A percentile compares a stretch with the other conserved stretches of the same genome.
Conservation (phyloP, 1,284 basidiomycete genomes). For the Sanguinoderma infundibulare region DNA sequence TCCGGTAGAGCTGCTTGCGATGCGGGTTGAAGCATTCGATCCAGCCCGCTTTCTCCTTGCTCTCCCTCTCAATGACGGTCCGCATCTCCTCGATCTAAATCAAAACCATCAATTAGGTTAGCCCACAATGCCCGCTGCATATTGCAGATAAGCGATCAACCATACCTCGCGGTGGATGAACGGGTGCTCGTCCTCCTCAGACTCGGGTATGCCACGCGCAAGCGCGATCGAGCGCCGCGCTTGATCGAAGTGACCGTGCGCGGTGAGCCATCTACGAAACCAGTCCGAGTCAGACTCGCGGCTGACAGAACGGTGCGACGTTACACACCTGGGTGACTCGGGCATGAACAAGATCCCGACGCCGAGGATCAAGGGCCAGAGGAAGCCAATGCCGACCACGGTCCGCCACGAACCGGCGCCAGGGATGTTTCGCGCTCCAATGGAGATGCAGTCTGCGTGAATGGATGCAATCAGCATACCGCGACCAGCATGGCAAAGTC, state of each 20-base stretch:
- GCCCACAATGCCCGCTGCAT: not conserved
- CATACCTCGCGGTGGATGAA: conserved; percentile 51
- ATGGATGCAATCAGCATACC: conserved; percentile 19
- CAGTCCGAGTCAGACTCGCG: conserved; percentile 30
- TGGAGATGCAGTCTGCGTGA: conserved; percentile 58
- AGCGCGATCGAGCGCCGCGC: conserved; percentile 57
- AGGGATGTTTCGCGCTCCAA: conserved; percentile 54
- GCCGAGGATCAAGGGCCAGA: conserved; percentile 70
- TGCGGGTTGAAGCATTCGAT: conserved; percentile 59
- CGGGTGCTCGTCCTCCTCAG: conserved; percentile 46
- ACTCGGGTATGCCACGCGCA: conserved; percentile 54
- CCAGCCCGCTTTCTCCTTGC: conserved; percentile 53
- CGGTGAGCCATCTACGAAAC: conserved; percentile 57
- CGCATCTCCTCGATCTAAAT: conserved; percentile 51
- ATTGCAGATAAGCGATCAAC: not conserved
- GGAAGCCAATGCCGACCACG: conserved; percentile 71
- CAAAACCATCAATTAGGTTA: conserved; percentile 32
- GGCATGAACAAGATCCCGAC: conserved; percentile 79
- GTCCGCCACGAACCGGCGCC: conserved; percentile 66
- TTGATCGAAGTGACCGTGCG: conserved; percentile 53
- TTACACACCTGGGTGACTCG: conserved; percentile 61
- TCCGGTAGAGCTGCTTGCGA: conserved; percentile 64
- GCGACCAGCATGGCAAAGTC: not conserved
- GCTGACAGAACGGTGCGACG: conserved; percentile 46
- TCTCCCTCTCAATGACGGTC: conserved; percentile 50